These are phyloP conservation scores for Aphanomyces euteiches DNA, from an alignment of 352 stramenopile genomes.

Conservation along the genomic window DNA sequence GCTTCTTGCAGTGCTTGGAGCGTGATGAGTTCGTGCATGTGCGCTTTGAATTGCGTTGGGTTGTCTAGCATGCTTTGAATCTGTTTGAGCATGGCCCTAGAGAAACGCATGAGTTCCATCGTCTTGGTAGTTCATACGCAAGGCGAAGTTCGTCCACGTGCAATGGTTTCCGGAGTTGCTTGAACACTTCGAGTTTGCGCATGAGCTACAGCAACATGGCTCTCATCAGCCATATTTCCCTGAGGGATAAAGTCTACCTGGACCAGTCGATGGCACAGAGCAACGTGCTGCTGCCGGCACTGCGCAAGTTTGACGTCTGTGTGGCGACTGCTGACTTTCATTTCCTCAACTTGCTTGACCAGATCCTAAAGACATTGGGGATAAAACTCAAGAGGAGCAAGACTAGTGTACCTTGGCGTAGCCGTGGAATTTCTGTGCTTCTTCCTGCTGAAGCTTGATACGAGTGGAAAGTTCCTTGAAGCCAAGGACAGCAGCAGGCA, in stretches of 20 bases:
- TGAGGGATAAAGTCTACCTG: conserved; percentile 40
- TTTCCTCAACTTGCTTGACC: conserved; percentile 65
- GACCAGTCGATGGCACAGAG: conserved; percentile 78
- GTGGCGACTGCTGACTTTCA: conserved; percentile 72
- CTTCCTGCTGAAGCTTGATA: conserved; percentile 74
- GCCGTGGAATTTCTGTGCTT: conserved; percentile 76
- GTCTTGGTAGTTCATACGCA: conserved; percentile 43
- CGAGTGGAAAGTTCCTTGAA: conserved; percentile 79
- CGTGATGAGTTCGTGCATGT: conserved; percentile 70
- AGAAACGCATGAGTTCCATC: conserved; percentile 2
- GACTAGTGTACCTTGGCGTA: conserved; percentile 45
- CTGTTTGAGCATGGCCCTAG: conserved; percentile 77
- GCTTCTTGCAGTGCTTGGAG: conserved; percentile 65
- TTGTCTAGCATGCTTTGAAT: conserved; percentile 73
- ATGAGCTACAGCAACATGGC: conserved; percentile 49
- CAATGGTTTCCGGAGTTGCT: conserved; percentile 81
- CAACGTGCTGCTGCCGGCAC: conserved; percentile 76
- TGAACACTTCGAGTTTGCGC: conserved; percentile 83
- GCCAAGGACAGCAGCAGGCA: conserved; percentile 68
- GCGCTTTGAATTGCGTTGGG: conserved; percentile 83
- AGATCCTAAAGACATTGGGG: conserved; percentile 39
- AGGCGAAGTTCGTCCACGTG: conserved; percentile 74
- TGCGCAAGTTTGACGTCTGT: conserved; percentile 84
- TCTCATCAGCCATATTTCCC: neutral
- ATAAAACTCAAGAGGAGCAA: neutral